These are phyloP conservation scores for Lagenidium sp. DNA, from an alignment of 352 stramenopile genomes.

Conservation along the genomic window DNA sequence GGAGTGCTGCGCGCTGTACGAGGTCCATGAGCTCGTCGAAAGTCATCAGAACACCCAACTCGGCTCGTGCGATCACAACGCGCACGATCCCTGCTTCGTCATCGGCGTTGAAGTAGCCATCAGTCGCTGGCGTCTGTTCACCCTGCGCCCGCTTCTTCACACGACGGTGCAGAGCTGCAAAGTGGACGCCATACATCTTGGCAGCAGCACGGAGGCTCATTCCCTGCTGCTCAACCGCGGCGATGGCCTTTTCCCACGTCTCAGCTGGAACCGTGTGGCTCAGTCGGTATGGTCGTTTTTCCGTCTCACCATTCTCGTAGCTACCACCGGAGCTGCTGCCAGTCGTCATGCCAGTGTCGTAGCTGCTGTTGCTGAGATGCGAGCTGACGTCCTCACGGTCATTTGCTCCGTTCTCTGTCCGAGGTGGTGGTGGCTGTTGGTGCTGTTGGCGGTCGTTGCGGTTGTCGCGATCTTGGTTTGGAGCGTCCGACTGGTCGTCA, in stretches of 20 bases:
- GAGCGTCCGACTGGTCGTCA: constrained; percentile 6
- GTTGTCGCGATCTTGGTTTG: neutral
- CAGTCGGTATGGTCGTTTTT: constrained; percentile 33
- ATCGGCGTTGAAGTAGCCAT: constrained; percentile 35
- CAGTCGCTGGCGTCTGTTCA: constrained; percentile 4
- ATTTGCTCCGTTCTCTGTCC: constrained; percentile 9
- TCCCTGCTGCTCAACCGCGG: constrained; percentile 37
- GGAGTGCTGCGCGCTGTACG: constrained; percentile 34
- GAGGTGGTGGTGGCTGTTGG: constrained; percentile 6
- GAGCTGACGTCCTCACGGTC: constrained; percentile 7
- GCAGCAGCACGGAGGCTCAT: constrained; percentile 47
- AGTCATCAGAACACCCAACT: constrained; percentile 59
- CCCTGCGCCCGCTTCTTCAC: constrained; percentile 41
- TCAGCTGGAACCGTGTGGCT: constrained; percentile 49
- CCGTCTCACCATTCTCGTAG: constrained; percentile 7
- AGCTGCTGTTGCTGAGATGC: constrained; percentile 8
- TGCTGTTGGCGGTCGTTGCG: neutral
- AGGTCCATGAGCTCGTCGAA: constrained; percentile 55
- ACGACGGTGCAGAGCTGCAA: constrained; percentile 41
- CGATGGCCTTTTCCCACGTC: constrained; percentile 51
- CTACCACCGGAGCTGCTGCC: constrained; percentile 11
- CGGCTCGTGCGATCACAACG: constrained; percentile 39
- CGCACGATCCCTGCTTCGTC: constrained; percentile 50
- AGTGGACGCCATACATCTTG: constrained; percentile 41
- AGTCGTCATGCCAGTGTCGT: constrained; percentile 11